Evolutionary conservation across 345 rosid species (phyloP).

Genomic region (Arabidopsis suecica): DNA sequence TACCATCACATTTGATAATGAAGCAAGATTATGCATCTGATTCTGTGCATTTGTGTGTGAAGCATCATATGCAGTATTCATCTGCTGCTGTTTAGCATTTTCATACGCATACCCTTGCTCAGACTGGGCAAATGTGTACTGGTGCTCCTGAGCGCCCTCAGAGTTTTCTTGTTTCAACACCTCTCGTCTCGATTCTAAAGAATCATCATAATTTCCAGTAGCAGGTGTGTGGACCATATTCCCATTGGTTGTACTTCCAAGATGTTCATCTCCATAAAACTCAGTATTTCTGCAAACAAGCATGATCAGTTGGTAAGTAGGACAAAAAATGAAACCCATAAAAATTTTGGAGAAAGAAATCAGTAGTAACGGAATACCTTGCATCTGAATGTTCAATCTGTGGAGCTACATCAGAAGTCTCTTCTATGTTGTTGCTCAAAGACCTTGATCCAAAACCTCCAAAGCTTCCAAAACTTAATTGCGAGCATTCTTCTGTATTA

Average conservation of each 20-base stretch:
- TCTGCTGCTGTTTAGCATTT: constrained; percentile 61
- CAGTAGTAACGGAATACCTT: constrained; percentile 53
- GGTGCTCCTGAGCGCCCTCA: constrained; percentile 69
- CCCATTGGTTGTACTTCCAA: constrained; percentile 62
- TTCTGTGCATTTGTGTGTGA: constrained; percentile 67
- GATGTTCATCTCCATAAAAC: constrained; percentile 76
- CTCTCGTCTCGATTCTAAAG: constrained; percentile 66
- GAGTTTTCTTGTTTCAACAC: constrained; percentile 65
- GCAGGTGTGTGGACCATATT: constrained; percentile 57
- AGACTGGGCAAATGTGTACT: constrained; percentile 67
- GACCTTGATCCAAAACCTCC: constrained; percentile 67
- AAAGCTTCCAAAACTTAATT: constrained; percentile 97
- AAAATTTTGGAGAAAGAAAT: neutral
- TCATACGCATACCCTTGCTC: constrained; percentile 72
- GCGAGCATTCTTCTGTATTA: constrained; percentile 79
- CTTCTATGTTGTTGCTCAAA: constrained; percentile 63
- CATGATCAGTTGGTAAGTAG: constrained; percentile 20
- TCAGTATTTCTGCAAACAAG: constrained; percentile 64
- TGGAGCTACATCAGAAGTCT: constrained; percentile 57
- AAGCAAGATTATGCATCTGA: constrained; percentile 66
- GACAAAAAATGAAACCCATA: neutral
- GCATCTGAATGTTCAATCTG: constrained; percentile 61
- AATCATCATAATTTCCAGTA: constrained; percentile 62
- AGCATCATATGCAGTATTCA: constrained; percentile 62
- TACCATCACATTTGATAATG: constrained; percentile 85